phyloP scores from a whole-genome alignment of 352 stramenopile species.

The Phytophthora pini region DNA sequence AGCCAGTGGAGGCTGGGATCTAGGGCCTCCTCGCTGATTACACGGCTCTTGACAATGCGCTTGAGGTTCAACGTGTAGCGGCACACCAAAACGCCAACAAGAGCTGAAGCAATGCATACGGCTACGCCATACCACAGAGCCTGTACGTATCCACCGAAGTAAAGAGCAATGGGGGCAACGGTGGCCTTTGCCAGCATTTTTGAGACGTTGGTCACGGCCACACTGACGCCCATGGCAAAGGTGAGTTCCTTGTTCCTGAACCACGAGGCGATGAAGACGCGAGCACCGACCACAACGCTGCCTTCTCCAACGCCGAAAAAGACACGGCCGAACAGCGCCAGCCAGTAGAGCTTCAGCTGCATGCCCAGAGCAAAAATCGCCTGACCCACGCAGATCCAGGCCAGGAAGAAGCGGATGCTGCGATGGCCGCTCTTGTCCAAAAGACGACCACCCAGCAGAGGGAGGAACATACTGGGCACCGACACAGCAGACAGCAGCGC shows the following conservation, averaged over 20 bases:
- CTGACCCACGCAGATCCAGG: slow-evolving; percentile 84
- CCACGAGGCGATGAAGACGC: slow-evolving; percentile 87
- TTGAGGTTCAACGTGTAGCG: slow-evolving; percentile 71
- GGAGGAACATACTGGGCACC: slow-evolving; percentile 86
- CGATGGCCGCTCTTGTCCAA: slow-evolving; percentile 81
- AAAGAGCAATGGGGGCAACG: slow-evolving; percentile 83
- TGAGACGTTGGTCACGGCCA: slow-evolving; percentile 91
- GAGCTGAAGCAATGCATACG: slow-evolving; percentile 61
- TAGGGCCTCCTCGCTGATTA: slow-evolving; percentile 58
- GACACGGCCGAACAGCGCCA: slow-evolving; percentile 80
- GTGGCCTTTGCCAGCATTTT: slow-evolving; percentile 93
- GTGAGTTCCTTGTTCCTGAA: slow-evolving; percentile 86
- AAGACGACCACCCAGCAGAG: slow-evolving; percentile 75
- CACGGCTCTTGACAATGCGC: slow-evolving; percentile 65
- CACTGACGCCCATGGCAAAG: slow-evolving; percentile 88
- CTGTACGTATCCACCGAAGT: slow-evolving; percentile 88
- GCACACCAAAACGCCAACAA: slow-evolving; percentile 63
- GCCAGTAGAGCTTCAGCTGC: slow-evolving; percentile 75
- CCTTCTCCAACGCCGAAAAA: slow-evolving; percentile 87
- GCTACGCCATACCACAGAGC: slow-evolving; percentile 82
- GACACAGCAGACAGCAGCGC: slow-evolving; percentile 82
- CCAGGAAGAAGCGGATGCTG: slow-evolving; percentile 82
- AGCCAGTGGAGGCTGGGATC: slow-evolving; percentile 73
- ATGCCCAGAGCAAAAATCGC: slow-evolving; percentile 83
- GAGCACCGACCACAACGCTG: slow-evolving; percentile 78